Conservation (phyloP, 163 green algal species). For the Trebouxiophyceae sp. region DNA sequence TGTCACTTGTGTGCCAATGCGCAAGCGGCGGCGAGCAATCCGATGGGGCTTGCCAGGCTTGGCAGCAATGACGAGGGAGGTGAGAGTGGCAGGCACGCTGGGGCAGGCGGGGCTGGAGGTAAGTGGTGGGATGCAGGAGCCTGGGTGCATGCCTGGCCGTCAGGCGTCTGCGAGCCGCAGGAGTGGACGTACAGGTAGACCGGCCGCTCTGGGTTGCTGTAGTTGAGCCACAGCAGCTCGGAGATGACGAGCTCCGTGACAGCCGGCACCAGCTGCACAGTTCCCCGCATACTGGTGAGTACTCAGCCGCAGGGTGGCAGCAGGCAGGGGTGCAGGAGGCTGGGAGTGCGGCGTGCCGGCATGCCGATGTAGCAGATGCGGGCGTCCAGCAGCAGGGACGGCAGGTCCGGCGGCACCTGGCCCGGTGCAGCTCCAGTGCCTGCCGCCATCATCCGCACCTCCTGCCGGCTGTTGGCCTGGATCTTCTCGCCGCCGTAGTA, state of each 20-base stretch:
- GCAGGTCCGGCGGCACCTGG: constrained; percentile 72
- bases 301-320: too few species aligned
- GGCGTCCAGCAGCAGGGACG: constrained; percentile 74
- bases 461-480: constrained; percentile 19
- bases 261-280: constrained; percentile 62
- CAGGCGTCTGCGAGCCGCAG: constrained; percentile 54
- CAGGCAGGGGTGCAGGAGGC: background rate
- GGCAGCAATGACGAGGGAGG: too few species aligned
- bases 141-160: constrained; percentile 38
- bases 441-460: constrained; percentile 28
- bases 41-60: too few species aligned
- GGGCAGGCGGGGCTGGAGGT: too few species aligned
- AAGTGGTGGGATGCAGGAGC: too few species aligned
- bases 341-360: constrained; percentile 34
- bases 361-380: constrained; percentile 87
- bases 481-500: constrained; percentile 45
- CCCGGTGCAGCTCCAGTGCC: constrained; percentile 21
- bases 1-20: too few species aligned
- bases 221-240: constrained; percentile 86
- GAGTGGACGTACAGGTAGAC: constrained; percentile 91
- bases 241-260: constrained; percentile 86
- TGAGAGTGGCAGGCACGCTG: too few species aligned
- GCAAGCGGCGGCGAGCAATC: too few species aligned
- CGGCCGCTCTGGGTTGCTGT: constrained; percentile 68
- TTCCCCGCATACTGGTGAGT: too few species aligned